Evolutionary conservation across 2,329 filamentous ascomycete species (phyloP), one percentile per base, ranked within the genome.

Genomic region (Bipolaris victoriae): DNA sequence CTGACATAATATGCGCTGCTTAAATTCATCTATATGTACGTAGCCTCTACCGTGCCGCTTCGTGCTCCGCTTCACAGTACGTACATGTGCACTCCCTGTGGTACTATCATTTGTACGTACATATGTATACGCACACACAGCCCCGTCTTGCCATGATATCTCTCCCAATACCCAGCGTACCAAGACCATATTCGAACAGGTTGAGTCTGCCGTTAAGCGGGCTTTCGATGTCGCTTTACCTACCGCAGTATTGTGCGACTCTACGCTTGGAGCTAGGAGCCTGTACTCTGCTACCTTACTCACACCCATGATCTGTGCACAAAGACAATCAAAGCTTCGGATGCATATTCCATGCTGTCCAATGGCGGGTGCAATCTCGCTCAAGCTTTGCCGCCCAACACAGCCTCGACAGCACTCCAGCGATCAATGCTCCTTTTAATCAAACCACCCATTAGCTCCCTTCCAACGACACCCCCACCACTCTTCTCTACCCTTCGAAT

Each of bases 401-500:
- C 66, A 7, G 36, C 48, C 22, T 82, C 76, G 72, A 83, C 83
- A 64, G 88, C 83, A 43, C 81, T 79, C 84, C 90, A 94, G 67
- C 90, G 84, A 58, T 81, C 80, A 62, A 84, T 82, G 1, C 89
- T 88, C 51, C 86, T 74, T 26, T 78, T 78, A 7, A 88, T 81
- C 63, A 91, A 80, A 39, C 82, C 79, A 62, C 78, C 84, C 73
- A 93, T 81, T 57, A 88, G 79, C 56, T 86, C 82, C 22, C 82
- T 84, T 7, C 88, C 89, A 36, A 95, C 79, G 7, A 87, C 81
- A 9, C 85, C 85, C 6, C 94, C 95, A 10, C 95, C 95, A 62
- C 84, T 86, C 82, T 97, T 98, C 68, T 95, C 91, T 60, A 98
- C 61, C 86, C 89, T 49, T 91, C 79, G 49, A 7, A 87, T 79